These are phyloP conservation scores for Glonium stellatum DNA, from an alignment of 495 filamentous ascomycete genomes.

Conservation along the genomic window DNA sequence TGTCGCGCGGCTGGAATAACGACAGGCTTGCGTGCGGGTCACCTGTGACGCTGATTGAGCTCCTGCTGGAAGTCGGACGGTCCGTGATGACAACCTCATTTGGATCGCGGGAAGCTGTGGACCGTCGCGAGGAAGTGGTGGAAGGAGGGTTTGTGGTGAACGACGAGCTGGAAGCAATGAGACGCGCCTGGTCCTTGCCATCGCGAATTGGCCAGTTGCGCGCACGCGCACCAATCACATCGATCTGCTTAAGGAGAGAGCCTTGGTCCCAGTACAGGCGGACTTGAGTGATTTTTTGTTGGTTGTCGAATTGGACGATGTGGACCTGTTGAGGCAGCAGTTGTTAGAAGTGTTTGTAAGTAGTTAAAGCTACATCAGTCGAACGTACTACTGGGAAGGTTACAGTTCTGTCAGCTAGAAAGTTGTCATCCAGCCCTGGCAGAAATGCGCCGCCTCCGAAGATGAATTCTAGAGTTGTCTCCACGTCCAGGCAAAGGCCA, in stretches of 20 bases:
- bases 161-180: slow-evolving; percentile 50
- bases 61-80: slow-evolving; percentile 43
- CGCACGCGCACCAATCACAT: slow-evolving; percentile 82
- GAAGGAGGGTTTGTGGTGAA: slow-evolving; percentile 16
- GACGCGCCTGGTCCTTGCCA: slow-evolving; percentile 70
- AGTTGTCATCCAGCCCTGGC: slow-evolving; percentile 88
- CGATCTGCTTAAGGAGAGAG: slow-evolving; percentile 83
- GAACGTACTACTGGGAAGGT: slow-evolving; percentile 72
- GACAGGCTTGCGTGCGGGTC: slow-evolving; percentile 73
- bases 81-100: slow-evolving; percentile 24
- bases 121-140: slow-evolving; percentile 13
- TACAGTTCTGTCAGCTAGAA: slow-evolving; percentile 75
- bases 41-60: slow-evolving; percentile 44
- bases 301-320: slow-evolving; percentile 73
- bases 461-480: slow-evolving; percentile 77
- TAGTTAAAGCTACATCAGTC: background rate
- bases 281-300: slow-evolving; percentile 73
- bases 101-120: slow-evolving; percentile 18
- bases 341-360: slow-evolving; percentile 1
- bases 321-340: slow-evolving; percentile 55
- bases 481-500: slow-evolving; percentile 65
- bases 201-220: slow-evolving; percentile 93
- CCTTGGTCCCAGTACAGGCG: slow-evolving; percentile 94
- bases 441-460: slow-evolving; percentile 79
- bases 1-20: slow-evolving; percentile 59